A percentile compares a stretch with the other conserved stretches of the same genome.
These are phyloP conservation scores for Prototheca wickerhamii DNA, from an alignment of 163 green algal species.

Conservation along the genomic window DNA sequence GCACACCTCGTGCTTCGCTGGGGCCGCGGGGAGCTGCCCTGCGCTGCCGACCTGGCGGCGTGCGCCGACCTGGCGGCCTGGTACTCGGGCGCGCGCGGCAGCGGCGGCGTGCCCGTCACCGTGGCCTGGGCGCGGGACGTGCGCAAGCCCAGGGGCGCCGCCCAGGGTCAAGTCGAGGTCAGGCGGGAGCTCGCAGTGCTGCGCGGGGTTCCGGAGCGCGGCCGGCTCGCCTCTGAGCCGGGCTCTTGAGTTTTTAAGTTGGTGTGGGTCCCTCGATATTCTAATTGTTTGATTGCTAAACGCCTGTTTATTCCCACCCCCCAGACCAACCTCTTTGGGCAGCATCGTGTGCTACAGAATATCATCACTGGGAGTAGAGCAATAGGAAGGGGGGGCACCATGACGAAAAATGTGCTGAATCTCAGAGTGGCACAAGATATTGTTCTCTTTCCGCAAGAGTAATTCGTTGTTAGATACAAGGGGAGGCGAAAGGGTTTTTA, in stretches of 20 bases:
- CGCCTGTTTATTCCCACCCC: no score
- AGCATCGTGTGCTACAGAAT: no score
- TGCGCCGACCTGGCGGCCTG: constrained; percentile 65
- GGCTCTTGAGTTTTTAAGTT: no score
- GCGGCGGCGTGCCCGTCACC: constrained; percentile 34
- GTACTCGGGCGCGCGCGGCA: constrained; percentile 52
- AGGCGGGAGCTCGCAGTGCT: constrained; percentile 3
- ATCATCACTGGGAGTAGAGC: no score
- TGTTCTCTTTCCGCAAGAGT: no score
- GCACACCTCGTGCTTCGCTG: constrained; percentile 27
- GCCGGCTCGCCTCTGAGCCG: not conserved
- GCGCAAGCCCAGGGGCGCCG: constrained; percentile 52
- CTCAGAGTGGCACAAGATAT: no score
- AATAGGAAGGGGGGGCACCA: no score
- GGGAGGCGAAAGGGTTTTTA: no score
- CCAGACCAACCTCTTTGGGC: no score
- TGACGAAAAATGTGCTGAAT: no score
- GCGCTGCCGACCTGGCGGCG: constrained; percentile 48
- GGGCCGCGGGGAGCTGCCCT: constrained; percentile 2
- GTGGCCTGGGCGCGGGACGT: constrained; percentile 29
- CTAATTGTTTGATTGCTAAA: not conserved
- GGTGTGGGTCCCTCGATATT: not conserved
- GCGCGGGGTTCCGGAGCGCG: not conserved
- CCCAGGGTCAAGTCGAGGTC: constrained; percentile 48
- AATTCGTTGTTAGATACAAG: no score